These are phyloP conservation scores for Candida succiphila DNA, from an alignment of 805 yeast species.

Conservation along the genomic window DNA sequence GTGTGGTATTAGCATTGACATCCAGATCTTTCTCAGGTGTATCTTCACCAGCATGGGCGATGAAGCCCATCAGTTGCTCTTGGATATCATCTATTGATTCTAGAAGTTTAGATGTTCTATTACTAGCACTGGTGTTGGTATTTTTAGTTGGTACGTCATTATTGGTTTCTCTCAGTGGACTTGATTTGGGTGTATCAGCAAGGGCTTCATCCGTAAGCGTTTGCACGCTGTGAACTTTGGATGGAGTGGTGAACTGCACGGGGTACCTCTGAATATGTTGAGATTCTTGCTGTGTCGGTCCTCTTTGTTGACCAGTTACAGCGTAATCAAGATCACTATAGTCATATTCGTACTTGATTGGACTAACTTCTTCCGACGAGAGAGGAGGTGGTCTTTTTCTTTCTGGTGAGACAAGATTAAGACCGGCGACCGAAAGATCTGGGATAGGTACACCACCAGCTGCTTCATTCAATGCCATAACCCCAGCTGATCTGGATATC, in stretches of 20 bases:
- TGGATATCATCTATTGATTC: constrained; percentile 20
- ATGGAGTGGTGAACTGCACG: too few relatives aligned
- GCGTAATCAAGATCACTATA: background rate
- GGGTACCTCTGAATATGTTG: too few relatives aligned
- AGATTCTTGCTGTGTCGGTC: background rate
- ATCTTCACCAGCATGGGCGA: too few relatives aligned
- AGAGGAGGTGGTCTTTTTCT: background rate
- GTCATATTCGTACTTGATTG: background rate
- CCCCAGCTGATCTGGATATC: background rate
- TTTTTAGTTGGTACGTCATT: background rate
- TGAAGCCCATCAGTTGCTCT: constrained; percentile 14
- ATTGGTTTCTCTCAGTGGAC: too few relatives aligned
- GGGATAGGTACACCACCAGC: background rate
- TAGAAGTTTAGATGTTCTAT: constrained; percentile 15
- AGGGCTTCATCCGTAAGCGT: background rate
- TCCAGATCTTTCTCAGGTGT: too few relatives aligned
- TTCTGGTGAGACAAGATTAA: background rate
- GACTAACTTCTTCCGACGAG: background rate
- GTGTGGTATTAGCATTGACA: background rate
- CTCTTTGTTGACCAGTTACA: background rate
- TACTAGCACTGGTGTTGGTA: background rate
- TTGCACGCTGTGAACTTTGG: too few relatives aligned
- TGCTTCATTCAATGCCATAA: background rate
- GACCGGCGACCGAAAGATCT: background rate
- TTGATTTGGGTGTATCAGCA: background rate